Conservation (phyloP, 805 yeast species). For the Sungouiella thailandica region DNA sequence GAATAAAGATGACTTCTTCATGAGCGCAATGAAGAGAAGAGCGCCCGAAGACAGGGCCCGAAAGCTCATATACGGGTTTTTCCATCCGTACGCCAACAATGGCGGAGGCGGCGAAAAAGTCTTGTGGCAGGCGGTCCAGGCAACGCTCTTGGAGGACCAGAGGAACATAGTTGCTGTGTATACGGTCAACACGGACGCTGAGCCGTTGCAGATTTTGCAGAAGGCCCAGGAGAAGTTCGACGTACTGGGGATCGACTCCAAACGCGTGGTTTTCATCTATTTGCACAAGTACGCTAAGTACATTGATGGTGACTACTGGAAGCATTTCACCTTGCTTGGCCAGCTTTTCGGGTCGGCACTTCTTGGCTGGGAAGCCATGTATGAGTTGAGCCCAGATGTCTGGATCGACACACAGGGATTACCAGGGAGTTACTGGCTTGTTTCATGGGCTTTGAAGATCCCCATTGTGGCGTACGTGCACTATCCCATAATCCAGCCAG, state of each 20-base stretch:
- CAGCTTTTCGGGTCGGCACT: slow-evolving; percentile 80
- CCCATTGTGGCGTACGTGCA: slow-evolving; percentile 91
- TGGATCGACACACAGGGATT: slow-evolving; percentile 94
- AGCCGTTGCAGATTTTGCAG: slow-evolving; percentile 44
- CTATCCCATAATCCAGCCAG: slow-evolving; percentile 85
- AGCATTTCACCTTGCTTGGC: slow-evolving; percentile 73
- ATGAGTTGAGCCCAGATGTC: slow-evolving; percentile 72
- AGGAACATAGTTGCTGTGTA: slow-evolving; percentile 63
- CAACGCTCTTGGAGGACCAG: slow-evolving; percentile 50
- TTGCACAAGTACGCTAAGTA: slow-evolving; percentile 47
- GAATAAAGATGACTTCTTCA: slow-evolving; percentile 18
- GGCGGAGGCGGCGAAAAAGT: slow-evolving; percentile 99
- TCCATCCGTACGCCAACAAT: slow-evolving; percentile 93
- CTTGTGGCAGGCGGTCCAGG: slow-evolving; percentile 85
- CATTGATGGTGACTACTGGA: slow-evolving; percentile 73
- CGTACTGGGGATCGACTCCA: slow-evolving; percentile 39
- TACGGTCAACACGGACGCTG: slow-evolving; percentile 55
- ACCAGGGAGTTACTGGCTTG: slow-evolving; percentile 78
- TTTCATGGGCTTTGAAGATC: slow-evolving; percentile 49
- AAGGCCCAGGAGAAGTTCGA: slow-evolving; percentile 55
- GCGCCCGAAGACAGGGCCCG: slow-evolving; percentile 36
- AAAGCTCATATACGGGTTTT: slow-evolving; percentile 65
- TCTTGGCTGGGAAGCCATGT: slow-evolving; percentile 66
- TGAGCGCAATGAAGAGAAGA: slow-evolving; percentile 24
- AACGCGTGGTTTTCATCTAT: slow-evolving; percentile 58